phyloP scores from a whole-genome alignment of 257 asterid species.

The Leonotis leonurus region DNA sequence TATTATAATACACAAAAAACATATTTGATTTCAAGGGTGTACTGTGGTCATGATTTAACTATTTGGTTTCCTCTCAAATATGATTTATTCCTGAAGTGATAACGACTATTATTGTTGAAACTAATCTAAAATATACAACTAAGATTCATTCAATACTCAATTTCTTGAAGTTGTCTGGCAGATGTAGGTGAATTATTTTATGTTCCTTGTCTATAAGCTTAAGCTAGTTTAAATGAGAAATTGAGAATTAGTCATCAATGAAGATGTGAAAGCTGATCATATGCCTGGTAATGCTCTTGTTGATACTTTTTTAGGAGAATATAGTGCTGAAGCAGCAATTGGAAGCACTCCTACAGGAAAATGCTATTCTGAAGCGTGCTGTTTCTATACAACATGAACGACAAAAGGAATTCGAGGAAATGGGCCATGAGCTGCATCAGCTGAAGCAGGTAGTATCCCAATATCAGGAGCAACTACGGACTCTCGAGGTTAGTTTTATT shows the following conservation, averaged over 20 bases:
- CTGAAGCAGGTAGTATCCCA: slow-evolving; percentile 75
- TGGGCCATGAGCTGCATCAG: slow-evolving; percentile 68
- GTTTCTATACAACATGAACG: slow-evolving; percentile 85
- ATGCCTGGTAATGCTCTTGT: neutral
- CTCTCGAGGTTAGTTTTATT: slow-evolving; percentile 71
- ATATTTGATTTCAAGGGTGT: slow-evolving; percentile 3
- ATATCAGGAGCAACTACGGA: slow-evolving; percentile 87
- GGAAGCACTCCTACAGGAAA: slow-evolving; percentile 64
- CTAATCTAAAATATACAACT: neutral
- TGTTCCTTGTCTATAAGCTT: neutral
- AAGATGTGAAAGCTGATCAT: neutral
- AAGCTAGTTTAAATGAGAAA: neutral
- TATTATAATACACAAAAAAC: too few relatives aligned
- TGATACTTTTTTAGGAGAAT: slow-evolving; percentile 45
- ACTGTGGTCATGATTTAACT: neutral
- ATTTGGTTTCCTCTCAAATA: neutral
- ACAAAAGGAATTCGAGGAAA: slow-evolving; percentile 77
- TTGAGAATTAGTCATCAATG: neutral
- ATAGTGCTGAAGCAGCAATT: slow-evolving; percentile 64
- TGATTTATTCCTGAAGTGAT: neutral
- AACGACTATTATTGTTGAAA: neutral
- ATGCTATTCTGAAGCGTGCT: slow-evolving; percentile 67
- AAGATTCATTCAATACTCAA: neutral
- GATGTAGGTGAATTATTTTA: neutral
- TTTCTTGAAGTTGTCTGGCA: neutral